Evolutionary conservation across 306 rosid species (phyloP).

Genomic region (Vigna nakashimae): DNA sequence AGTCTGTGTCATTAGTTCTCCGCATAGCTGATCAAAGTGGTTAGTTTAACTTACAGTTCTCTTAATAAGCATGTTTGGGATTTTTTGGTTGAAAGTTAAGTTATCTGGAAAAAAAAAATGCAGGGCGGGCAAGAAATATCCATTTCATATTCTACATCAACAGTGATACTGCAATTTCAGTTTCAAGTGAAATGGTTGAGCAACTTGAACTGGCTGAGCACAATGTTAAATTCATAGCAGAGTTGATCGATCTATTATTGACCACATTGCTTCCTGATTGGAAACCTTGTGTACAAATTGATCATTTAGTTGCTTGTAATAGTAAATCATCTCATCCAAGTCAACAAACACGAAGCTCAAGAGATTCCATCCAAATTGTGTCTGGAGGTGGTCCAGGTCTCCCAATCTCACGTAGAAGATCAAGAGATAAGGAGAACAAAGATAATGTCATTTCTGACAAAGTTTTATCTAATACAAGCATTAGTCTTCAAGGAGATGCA

Average conservation of each 20-base stretch:
- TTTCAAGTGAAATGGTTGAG: slow-evolving; percentile 20
- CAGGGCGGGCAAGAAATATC: slow-evolving; percentile 12
- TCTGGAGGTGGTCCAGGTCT: not conserved
- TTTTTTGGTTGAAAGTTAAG: not conserved
- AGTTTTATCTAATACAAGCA: slow-evolving; percentile 31
- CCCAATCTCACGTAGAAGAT: not conserved
- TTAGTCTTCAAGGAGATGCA: slow-evolving; percentile 19
- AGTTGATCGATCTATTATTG: slow-evolving; percentile 11
- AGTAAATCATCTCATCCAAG: not conserved
- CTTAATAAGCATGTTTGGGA: not conserved
- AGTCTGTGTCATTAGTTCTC: not conserved
- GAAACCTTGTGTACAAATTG: slow-evolving; percentile 18
- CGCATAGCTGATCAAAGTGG: slow-evolving; percentile 6
- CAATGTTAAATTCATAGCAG: slow-evolving; percentile 4
- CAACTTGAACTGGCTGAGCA: slow-evolving; percentile 19
- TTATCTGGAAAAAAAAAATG: not conserved
- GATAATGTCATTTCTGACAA: slow-evolving; percentile 27
- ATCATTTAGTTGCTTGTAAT: not conserved
- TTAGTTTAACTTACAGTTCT: not conserved
- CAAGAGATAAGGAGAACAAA: slow-evolving; percentile 11
- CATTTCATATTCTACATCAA: slow-evolving; percentile 13
- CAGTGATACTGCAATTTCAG: slow-evolving; percentile 19
- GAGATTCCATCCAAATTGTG: not conserved
- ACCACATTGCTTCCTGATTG: not conserved
- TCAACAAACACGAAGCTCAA: not conserved